Evolutionary conservation across 352 stramenopile genomes (phyloP).

Genomic region (Phytopythium delawarense): DNA sequence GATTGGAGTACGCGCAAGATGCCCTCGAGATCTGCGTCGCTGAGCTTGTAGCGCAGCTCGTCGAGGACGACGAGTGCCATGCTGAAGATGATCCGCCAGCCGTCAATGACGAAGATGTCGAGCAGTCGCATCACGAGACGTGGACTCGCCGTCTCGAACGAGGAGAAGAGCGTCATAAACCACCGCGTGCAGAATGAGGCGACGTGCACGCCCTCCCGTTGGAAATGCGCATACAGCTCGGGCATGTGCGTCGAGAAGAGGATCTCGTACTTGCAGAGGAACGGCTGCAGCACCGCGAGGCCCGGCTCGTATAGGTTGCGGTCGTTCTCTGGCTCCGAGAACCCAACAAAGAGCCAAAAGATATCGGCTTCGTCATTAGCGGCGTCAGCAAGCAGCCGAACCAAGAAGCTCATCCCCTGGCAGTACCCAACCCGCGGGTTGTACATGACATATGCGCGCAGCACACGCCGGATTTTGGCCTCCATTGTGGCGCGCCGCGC

Average conservation of each 20-base stretch:
- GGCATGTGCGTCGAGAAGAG: conserved; percentile 67
- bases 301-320: conserved; percentile 77
- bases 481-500: conserved; percentile 27
- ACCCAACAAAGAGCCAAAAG: conserved; percentile 80
- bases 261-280: conserved; percentile 64
- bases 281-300: conserved; percentile 57
- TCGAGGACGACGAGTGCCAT: conserved; percentile 77
- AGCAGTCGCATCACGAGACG: conserved; percentile 61
- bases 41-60: conserved; percentile 49
- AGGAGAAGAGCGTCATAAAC: conserved; percentile 86
- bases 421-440: conserved; percentile 82
- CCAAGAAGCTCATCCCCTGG: conserved; percentile 87
- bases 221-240: conserved; percentile 50
- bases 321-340: conserved; percentile 71
- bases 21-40: conserved; percentile 56
- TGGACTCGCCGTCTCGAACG: conserved; percentile 71
- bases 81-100: conserved; percentile 76
- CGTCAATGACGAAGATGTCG: conserved; percentile 80
- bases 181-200: conserved; percentile 71
- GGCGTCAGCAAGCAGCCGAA: conserved; percentile 65
- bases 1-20: conserved; percentile 68
- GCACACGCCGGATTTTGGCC: conserved; percentile 68
- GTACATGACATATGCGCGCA: conserved; percentile 78
- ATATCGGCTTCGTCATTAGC: conserved; percentile 63
- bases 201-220: conserved; percentile 57